phyloP scores from a whole-genome alignment of 148 eudicot genomes.

The Tetragonia tetragonoides region DNA sequence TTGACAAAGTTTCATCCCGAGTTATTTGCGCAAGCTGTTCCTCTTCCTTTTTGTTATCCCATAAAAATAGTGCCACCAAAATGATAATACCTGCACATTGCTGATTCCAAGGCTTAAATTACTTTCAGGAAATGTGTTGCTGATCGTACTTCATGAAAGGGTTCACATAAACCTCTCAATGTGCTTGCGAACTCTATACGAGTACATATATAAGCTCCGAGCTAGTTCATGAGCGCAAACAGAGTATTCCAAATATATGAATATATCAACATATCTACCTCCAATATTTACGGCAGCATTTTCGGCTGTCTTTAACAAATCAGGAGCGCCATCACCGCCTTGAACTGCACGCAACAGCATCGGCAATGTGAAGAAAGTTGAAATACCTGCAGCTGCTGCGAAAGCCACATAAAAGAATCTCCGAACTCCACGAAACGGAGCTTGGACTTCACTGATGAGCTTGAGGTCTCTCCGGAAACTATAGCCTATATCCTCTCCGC shows the following conservation, averaged over 20 bases:
- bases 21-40: constrained; percentile 89
- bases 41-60: constrained; percentile 99
- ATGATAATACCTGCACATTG: constrained; percentile 72
- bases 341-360: constrained; percentile 65
- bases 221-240: not conserved
- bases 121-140: constrained; percentile 28
- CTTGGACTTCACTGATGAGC: constrained; percentile 99
- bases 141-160: not conserved
- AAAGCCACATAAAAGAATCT: constrained; percentile 91
- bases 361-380: constrained; percentile 76
- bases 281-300: constrained; percentile 83
- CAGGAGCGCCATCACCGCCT: constrained; percentile 89
- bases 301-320: constrained; percentile 62
- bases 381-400: constrained; percentile 93
- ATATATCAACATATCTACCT: constrained; percentile 42
- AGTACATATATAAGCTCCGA: not conserved
- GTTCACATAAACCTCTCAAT: not conserved
- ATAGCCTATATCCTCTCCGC: constrained; percentile 95
- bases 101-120: constrained; percentile 55
- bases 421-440: constrained; percentile 95
- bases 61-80: constrained; percentile 69
- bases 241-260: not conserved
- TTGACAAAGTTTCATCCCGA: constrained; percentile 83
- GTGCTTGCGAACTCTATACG: not conserved
- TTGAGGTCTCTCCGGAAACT: constrained; percentile 96